Evolutionary conservation across 2,329 filamentous ascomycete genomes (phyloP), one percentile per base, ranked within the genome.

Genomic region (Dothistroma pini): DNA sequence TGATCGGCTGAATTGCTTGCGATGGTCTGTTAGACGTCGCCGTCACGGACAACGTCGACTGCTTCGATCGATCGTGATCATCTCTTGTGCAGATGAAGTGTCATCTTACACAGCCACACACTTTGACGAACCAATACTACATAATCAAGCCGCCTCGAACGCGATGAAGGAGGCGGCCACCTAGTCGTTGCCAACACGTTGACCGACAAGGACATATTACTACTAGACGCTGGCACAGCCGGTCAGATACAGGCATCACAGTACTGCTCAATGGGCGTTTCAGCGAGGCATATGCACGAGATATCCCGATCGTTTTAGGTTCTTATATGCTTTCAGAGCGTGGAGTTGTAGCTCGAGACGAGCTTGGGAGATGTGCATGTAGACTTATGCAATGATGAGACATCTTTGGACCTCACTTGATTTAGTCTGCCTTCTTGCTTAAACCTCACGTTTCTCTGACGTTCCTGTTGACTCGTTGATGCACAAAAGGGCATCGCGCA

Each of bases 1-100:
- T 68, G 66, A 67, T 68, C 52, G 66, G 65, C n/a, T 67, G 62
- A 67, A 38, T 31, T 35, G 31, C 14, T 14, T 7, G 49, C 29
- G 38, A 54, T 38, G 31, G 35, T 12, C 14, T 19, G 29, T 38
- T 51, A 1, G 31, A n/a, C 32, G 7, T 41, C 25, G 38, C 16
- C 19, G 44, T 35, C 25, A 19, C 14, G 22, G 35, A 29, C 21
- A 14, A 1, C n/a, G 41, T n/a, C 41, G 41, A 44, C n/a, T 19
- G 3, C 8, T 44, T n/a, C 14, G n/a, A 2, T 11, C 8, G 14
- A 19, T 44, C 31, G 34, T 19, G 21, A 53, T 34, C 51, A 53
- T 19, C 51, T 14, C 16, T 53, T 21, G 14, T 2, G 14, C 14
- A 44, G 41, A 44, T 19, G 41, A 44, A 6, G 8, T 19, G 1